Base-by-base conservation (phyloP, 2,329 filamentous ascomycete genomes). In the Penicillium digitatum region DNA sequence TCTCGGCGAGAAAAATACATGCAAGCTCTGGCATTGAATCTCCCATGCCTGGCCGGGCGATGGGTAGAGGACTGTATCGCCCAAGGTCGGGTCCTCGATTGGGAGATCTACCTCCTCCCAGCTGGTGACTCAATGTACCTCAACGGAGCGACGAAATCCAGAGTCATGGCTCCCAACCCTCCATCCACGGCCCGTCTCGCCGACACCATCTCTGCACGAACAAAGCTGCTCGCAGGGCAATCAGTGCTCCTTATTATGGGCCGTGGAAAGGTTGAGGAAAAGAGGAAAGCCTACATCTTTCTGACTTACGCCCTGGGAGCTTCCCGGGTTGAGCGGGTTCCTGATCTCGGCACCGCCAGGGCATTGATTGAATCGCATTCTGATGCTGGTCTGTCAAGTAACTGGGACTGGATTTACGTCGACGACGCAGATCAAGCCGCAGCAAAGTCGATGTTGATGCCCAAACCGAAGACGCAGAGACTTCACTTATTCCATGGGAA, bases 1-100 rank as follows among this genome's bases (percentile, higher is more conserved):
- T 94, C 89, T 7, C 85, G 93, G 44, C 91, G 90, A 59, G 83
- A 86, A 47, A 99, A 97, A 70, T 96, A 94, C 71, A 89, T 97
- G 80, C 92, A 97, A 74, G 94, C 94, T 0, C 82, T 99, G 2
- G 92, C 94, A 0, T 82, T 99, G 0, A 90, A 90, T 0, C 75
- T 99, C 0, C 94, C 94, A 0, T 96, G 92, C 66, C 79, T 99
- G 1, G 87, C 90, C 6, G 82, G 85, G 6, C 86, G 87, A 52
- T 99, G 94, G 93, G 78, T 95, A 45, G 80, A 83, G 26, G 82
- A 88, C 47, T 96, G 89, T 58, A 72, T 93, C 3, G 72, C 79
- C 1, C 82, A 83, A 31, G 77, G 79, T 6, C 69, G 74, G 8
- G 73, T 93, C 0, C 74, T 95, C 0, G 82, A 88, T 48, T 96